Base-by-base conservation (phyloP, 148 eudicot genomes). In the Silene conica region DNA sequence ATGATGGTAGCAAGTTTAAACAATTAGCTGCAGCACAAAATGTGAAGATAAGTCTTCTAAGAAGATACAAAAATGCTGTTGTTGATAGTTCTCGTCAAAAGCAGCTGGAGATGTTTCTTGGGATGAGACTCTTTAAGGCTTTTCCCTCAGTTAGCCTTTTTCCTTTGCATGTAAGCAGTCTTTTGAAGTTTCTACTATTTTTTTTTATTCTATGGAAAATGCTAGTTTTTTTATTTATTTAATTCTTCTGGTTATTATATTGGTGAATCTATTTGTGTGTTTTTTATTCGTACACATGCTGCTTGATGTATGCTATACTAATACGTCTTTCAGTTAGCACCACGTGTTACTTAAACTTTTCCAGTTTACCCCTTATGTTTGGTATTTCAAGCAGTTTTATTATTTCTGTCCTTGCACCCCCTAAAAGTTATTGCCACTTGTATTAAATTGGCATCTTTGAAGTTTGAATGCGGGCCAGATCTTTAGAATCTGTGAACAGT, bases 1-100 rank as follows among this genome's bases (percentile, higher is more conserved):
- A 94, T 67, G 97, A 94, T 78, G 88, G 92, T 58, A 89, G 98
- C 54, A 94, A 91, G 79, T 94, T 94, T 75, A 92, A 92, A 74
- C 93, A 94, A 84, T 90, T 94, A 75, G 93, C 98, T 79, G 97
- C 89, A n/a, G 98, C 98, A 70, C 96, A 90, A 83, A 94, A 94
- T 82, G 67, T 94, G 88, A 92, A 90, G 78, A 94, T 94, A 61
- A 94, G 97, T 73, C 73, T 94, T 52, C 96, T 89, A 77, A 87
- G 98, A 80, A 87, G 98, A 84, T 91, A 91, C 80, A 92, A 94
- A 85, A 94, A 94, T 80, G 90, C 91, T 54, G 62, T 94, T 74
- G 97, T 90, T 20, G 98, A 94, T 83, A 82, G 98, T 81, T 88
- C 98, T 76, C 97, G 98, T 72, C 98, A 94, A 67, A 94, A 92